Evolutionary conservation across 2,329 filamentous ascomycete species (phyloP).

Genomic region (Phyllosticta ampelicida): DNA sequence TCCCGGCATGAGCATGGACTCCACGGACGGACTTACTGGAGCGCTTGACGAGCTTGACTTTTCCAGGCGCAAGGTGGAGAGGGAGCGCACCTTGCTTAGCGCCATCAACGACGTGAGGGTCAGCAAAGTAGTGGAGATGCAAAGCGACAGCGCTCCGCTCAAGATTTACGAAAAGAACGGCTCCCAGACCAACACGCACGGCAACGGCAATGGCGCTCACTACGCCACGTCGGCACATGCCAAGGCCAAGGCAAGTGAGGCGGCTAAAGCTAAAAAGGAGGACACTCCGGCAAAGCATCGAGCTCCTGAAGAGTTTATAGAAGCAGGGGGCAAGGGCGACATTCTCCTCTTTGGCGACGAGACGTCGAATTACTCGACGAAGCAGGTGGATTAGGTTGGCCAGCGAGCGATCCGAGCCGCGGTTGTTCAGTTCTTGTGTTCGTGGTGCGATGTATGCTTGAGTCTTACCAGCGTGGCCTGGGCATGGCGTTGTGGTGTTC

Average conservation of each 20-base stretch:
- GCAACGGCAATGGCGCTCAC: conserved; percentile 8
- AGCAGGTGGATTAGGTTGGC: background rate
- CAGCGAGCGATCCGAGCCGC: background rate
- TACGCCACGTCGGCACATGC: conserved; percentile 7
- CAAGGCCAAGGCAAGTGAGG: conserved; percentile 10
- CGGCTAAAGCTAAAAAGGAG: conserved; percentile 38
- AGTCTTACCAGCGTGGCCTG: background rate
- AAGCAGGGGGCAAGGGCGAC: conserved; percentile 78
- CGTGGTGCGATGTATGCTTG: background rate
- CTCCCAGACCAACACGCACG: conserved; percentile 4
- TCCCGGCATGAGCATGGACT: conserved; percentile 47
- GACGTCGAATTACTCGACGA: conserved; percentile 1
- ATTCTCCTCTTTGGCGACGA: conserved; percentile 64
- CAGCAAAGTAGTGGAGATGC: conserved; percentile 46
- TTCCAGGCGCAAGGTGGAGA: conserved; percentile 63
- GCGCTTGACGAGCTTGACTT: conserved; percentile 76
- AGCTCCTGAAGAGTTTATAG: conserved; percentile 65
- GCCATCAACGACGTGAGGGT: conserved; percentile 66
- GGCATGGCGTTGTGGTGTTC: background rate
- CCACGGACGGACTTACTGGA: conserved; percentile 85
- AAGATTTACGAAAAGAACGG: conserved; percentile 32
- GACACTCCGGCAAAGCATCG: conserved; percentile 55
- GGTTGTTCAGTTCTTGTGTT: background rate
- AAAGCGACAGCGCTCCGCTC: conserved; percentile 37
- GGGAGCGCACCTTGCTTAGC: conserved; percentile 78